Evolutionary conservation across 495 filamentous ascomycete genomes (phyloP), one percentile per base, ranked within the genome.

Genomic region (Parathielavia appendiculata): DNA sequence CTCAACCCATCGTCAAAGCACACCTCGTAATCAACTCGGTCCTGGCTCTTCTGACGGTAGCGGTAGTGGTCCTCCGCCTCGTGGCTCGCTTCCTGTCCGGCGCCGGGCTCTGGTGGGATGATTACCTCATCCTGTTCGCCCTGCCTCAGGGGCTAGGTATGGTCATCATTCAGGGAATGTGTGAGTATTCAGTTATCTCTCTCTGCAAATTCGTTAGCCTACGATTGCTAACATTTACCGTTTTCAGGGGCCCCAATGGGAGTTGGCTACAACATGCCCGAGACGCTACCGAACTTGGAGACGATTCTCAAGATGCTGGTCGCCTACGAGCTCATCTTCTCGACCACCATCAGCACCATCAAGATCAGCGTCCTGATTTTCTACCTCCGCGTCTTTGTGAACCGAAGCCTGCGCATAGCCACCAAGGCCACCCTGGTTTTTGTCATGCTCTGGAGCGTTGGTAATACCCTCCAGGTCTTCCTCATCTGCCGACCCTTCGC

Each of bases 61-160:
- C 17, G 36, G 47, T 59, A n/a, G 54, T 67, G 16, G 57, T n/a
- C 2, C 39, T 63, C n/a, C 59, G 65, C 22, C 35, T 67, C 4
- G 45, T 54, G 30, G 47, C 62, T 19, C 61, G 66, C 5, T 59
- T 59, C 41, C n/a, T 39, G 14, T 56, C 59, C 16, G 59, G 65
- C 10, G 62, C 62, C 17, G 53, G 54, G 23, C 60, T 70, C n/a
- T 66, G 68, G 56, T 69, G 64, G 64, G 69, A 72, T 62, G 69
- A 71, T 57, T 69, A 58, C 22, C 62, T 72, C n/a, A 66, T 71
- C 26, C 26, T 69, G 14, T 40, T 56, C 23, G 48, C 69, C 22
- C 12, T 68, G 35, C 66, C 66, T 4, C 66, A 62, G 50, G 66
- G 60, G 30, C 41, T 69, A 4, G 66, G 57, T 10, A 64, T 68